phyloP scores from a whole-genome alignment of 805 yeast species.

The Scheffersomyces ergatensis region DNA sequence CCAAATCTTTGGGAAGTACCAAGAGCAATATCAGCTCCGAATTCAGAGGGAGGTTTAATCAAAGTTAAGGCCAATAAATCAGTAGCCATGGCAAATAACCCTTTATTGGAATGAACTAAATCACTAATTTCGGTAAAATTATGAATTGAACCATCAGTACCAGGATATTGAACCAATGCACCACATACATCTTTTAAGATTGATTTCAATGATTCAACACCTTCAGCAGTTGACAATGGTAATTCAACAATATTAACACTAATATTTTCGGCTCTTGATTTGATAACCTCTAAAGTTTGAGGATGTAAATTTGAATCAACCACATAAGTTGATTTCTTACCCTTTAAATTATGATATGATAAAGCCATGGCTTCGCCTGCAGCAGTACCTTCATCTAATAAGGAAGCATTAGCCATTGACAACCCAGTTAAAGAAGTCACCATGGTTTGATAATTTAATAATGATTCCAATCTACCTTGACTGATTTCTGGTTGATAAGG shows the following conservation, averaged over 20 bases:
- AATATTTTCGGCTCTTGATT: constrained; percentile 75
- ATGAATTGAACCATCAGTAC: constrained; percentile 69
- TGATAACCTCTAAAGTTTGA: constrained; percentile 79
- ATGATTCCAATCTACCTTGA: constrained; percentile 90
- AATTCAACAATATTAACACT: constrained; percentile 61
- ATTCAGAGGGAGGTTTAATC: constrained; percentile 76
- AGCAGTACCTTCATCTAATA: constrained; percentile 95
- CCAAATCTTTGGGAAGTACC: constrained; percentile 96
- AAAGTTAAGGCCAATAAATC: constrained; percentile 88
- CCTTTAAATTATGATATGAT: constrained; percentile 63
- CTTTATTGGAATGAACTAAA: constrained; percentile 66
- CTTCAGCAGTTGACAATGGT: constrained; percentile 47
- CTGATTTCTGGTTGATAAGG: constrained; percentile 98
- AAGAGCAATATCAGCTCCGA: constrained; percentile 89
- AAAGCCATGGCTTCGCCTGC: constrained; percentile 96
- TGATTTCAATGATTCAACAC: constrained; percentile 20
- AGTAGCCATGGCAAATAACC: constrained; percentile 81
- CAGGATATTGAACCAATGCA: constrained; percentile 86
- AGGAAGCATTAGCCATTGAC: constrained; percentile 91
- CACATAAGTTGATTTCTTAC: constrained; percentile 65
- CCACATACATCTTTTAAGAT: constrained; percentile 58
- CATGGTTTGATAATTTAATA: constrained; percentile 91
- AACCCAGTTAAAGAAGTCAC: constrained; percentile 88
- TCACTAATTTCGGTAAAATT: constrained; percentile 59
- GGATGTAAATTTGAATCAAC: constrained; percentile 78